A percentile compares a stretch with the other conserved stretches of the same genome.
Evolutionary conservation across 768 basidiomycete genomes (phyloP).

Genomic region (Amanita muscaria): DNA sequence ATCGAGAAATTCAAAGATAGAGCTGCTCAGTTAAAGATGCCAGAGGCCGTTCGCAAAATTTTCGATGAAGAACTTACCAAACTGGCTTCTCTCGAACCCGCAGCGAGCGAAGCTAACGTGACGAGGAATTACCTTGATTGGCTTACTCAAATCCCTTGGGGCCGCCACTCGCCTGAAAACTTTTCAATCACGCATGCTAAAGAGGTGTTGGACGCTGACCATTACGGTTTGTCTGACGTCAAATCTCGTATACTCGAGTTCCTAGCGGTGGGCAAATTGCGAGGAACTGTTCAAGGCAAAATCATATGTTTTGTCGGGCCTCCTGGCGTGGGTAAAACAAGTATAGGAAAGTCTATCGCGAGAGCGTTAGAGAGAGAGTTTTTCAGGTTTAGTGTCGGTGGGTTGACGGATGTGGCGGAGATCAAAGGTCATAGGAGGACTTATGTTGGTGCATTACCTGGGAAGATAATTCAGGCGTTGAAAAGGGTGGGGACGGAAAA

Average conservation of each 20-base stretch:
- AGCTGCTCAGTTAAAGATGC: conserved; percentile 78
- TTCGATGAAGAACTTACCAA: conserved; percentile 96
- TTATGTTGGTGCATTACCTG: conserved; percentile 91
- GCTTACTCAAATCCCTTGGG: conserved; percentile 96
- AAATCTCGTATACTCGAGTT: conserved; percentile 94
- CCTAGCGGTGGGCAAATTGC: conserved; percentile 88
- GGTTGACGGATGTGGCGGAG: conserved; percentile 95
- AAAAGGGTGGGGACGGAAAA: conserved; percentile 93
- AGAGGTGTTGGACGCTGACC: conserved; percentile 85
- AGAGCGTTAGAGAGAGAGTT: conserved; percentile 86
- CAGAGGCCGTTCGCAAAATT: conserved; percentile 80
- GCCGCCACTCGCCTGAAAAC: conserved; percentile 88
- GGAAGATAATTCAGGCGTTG: conserved; percentile 91
- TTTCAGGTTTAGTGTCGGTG: conserved; percentile 95
- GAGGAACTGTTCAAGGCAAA: conserved; percentile 93
- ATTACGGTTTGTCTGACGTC: conserved; percentile 87
- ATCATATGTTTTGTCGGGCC: conserved; percentile 96
- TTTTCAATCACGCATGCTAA: conserved; percentile 79
- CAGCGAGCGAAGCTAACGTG: conserved; percentile 88
- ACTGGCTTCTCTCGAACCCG: conserved; percentile 81
- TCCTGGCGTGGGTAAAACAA: conserved; percentile 96
- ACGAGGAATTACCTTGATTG: conserved; percentile 93
- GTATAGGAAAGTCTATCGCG: conserved; percentile 91
- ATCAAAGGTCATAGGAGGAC: conserved; percentile 97
- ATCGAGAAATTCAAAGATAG: conserved; percentile 89